These are phyloP conservation scores for Ustilago cynodontis DNA, from an alignment of 1,284 basidiomycete genomes.

Conservation along the genomic window DNA sequence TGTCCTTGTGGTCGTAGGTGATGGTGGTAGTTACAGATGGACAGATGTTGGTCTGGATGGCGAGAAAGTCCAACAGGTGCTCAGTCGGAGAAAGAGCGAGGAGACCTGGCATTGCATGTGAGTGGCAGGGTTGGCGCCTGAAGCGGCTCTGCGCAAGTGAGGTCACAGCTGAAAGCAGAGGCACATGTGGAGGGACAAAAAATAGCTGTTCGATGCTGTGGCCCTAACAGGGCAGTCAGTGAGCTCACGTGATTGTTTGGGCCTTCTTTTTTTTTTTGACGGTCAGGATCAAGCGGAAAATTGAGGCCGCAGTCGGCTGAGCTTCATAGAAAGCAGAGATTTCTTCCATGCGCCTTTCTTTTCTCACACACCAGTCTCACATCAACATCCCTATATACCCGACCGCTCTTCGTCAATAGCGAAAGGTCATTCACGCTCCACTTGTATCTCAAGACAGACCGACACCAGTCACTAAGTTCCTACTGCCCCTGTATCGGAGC, in stretches of 20 bases:
- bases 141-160: not conserved
- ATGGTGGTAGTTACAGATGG: slow-evolving; percentile 1
- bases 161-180: slow-evolving; percentile 27
- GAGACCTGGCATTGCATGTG: slow-evolving; percentile 13
- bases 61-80: not conserved
- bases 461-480: not conserved
- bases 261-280: slow-evolving; percentile 9
- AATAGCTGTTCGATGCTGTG: not conserved
- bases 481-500: slow-evolving; percentile 11
- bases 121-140: not conserved
- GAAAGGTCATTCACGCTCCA: slow-evolving; percentile 11
- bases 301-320: slow-evolving; percentile 38
- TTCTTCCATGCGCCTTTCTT: slow-evolving; percentile 11
- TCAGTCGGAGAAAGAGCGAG: not conserved
- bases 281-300: slow-evolving; percentile 12
- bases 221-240: slow-evolving; percentile 20
- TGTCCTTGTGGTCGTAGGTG: not conserved
- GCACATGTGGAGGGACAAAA: slow-evolving; percentile 20
- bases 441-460: not conserved
- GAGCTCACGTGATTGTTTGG: slow-evolving; percentile 7
- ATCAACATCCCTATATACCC: slow-evolving; percentile 31
- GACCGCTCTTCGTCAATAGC: slow-evolving; percentile 19
- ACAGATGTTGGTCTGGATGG: not conserved
- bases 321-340: slow-evolving; percentile 1
- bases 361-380: not conserved